A percentile compares a stretch with the other conserved stretches of the same genome.
Conservation (phyloP, 768 basidiomycete genomes). For the Lentinula detonsa region DNA sequence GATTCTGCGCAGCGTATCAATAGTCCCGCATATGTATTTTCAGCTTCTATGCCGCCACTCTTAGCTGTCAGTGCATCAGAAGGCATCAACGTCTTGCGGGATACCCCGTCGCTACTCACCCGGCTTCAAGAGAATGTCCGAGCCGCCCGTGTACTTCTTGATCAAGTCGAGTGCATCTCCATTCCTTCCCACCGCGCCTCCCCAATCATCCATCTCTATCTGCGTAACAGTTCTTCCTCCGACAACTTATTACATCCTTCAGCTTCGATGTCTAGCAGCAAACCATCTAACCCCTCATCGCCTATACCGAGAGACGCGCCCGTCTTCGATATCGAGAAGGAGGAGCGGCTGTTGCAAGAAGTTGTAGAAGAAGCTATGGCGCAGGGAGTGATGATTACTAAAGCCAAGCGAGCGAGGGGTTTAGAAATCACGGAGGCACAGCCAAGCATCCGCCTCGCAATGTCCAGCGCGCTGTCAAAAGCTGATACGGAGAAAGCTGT, state of each 20-base stretch:
- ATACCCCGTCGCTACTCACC: slow-evolving; percentile 68
- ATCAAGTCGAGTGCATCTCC: slow-evolving; percentile 72
- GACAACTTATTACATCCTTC: slow-evolving; percentile 15
- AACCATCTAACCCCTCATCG: slow-evolving; percentile 45
- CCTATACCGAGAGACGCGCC: slow-evolving; percentile 38
- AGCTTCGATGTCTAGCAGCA: slow-evolving; percentile 18
- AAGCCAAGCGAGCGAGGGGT: slow-evolving; percentile 66
- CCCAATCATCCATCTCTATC: slow-evolving; percentile 81
- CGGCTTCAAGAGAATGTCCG: slow-evolving; percentile 78
- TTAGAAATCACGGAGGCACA: slow-evolving; percentile 4
- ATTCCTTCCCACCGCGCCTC: slow-evolving; percentile 84
- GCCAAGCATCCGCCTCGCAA: slow-evolving; percentile 81
- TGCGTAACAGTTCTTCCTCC: slow-evolving; percentile 31
- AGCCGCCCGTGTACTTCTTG: slow-evolving; percentile 72
- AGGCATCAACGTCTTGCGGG: slow-evolving; percentile 73
- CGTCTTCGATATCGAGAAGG: slow-evolving; percentile 55
- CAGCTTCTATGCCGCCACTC: slow-evolving; percentile 88
- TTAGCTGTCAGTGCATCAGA: slow-evolving; percentile 86
- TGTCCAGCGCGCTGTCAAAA: slow-evolving; percentile 72
- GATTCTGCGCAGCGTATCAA: slow-evolving; percentile 72
- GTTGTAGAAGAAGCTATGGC: slow-evolving; percentile 82
- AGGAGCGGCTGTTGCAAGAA: slow-evolving; percentile 84
- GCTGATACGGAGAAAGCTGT: slow-evolving; percentile 93
- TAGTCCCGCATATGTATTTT: slow-evolving; percentile 92
- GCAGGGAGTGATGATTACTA: slow-evolving; percentile 82